These are phyloP conservation scores for Protomyces inundatus DNA, from an alignment of 1,139 yeast genomes.

Conservation along the genomic window DNA sequence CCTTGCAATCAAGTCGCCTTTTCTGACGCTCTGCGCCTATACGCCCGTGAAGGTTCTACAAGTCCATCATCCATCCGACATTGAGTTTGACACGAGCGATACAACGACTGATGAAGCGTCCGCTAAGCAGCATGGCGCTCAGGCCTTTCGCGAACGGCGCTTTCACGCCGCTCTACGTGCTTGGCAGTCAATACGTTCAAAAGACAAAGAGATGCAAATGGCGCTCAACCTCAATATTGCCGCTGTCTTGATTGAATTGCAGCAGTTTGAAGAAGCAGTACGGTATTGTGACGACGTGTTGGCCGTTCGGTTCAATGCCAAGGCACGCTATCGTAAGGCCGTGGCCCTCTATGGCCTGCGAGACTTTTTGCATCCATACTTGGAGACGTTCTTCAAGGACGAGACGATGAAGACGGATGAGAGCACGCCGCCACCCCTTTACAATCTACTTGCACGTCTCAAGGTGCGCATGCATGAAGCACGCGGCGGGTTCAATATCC, in stretches of 20 bases:
- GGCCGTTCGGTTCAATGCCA: neutral
- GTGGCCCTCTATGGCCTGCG: neutral
- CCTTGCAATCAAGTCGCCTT: constrained; percentile 8
- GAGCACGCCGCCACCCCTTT: neutral
- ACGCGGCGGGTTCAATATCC: neutral
- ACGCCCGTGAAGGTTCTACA: constrained; percentile 1
- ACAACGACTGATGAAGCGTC: neutral
- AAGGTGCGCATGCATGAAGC: neutral
- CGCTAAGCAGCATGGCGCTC: constrained; percentile 1
- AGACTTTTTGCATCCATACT: neutral
- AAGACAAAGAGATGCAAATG: neutral
- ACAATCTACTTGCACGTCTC: neutral
- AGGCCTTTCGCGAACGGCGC: constrained; percentile 1
- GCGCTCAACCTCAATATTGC: neutral
- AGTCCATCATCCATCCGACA: constrained; percentile 18
- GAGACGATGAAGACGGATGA: neutral
- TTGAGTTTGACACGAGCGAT: neutral
- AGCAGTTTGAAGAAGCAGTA: constrained; percentile 2
- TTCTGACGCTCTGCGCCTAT: neutral
- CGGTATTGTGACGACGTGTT: neutral
- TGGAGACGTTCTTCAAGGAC: neutral
- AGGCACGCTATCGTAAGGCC: neutral
- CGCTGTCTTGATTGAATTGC: neutral
- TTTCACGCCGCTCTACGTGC: neutral
- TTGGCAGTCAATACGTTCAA: neutral